Evolutionary conservation across 2,329 filamentous ascomycete genomes (phyloP).

Genomic region (Didymella pinodella): DNA sequence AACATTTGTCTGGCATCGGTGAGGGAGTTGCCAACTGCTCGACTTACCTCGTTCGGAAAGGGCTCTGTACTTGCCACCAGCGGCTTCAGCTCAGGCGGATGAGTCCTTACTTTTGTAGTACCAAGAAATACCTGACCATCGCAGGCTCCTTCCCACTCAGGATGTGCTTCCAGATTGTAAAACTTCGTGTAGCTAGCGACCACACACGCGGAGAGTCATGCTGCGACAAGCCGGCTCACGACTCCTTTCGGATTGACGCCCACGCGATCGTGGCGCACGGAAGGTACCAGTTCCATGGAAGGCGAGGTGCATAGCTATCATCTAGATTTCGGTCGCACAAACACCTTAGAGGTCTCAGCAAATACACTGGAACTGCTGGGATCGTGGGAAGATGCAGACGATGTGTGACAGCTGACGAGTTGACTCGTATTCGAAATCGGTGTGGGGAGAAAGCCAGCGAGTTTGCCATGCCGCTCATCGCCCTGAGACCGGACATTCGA

Average conservation of each 20-base stretch:
- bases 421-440: slow-evolving; percentile 10
- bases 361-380: background rate
- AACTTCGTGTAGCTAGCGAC: background rate
- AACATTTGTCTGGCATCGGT: background rate
- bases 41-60: background rate
- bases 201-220: slow-evolving; percentile 2
- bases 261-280: slow-evolving; percentile 3
- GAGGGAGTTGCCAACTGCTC: background rate
- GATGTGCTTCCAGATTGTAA: background rate
- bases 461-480: background rate
- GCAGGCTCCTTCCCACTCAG: background rate
- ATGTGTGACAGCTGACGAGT: slow-evolving; percentile 10
- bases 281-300: background rate
- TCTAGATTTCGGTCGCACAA: background rate
- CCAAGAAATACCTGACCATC: background rate
- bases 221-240: background rate
- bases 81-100: background rate
- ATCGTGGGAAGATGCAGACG: background rate
- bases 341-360: background rate
- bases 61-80: background rate
- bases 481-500: background rate
- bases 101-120: background rate
- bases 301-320: background rate
- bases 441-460: background rate
- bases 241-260: background rate